Conservation (phyloP, 2,329 filamentous ascomycete genomes). For the Fusarium paranaense region DNA sequence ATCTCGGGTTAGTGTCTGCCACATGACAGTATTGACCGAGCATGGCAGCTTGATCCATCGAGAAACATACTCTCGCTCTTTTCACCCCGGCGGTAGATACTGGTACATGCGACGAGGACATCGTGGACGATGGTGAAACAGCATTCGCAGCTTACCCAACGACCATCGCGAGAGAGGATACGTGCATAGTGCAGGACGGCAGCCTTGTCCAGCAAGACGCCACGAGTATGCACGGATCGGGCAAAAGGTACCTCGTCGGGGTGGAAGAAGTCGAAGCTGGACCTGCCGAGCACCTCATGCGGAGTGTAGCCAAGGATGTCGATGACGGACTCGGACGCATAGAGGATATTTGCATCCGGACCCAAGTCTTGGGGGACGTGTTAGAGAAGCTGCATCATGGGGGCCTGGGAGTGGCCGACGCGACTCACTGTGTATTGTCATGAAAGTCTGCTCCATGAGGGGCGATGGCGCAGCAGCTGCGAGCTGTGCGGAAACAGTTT, state of each 20-base stretch:
- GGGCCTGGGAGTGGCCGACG: neutral
- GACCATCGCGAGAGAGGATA: slow-evolving; percentile 74
- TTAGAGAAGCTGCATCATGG: slow-evolving; percentile 5
- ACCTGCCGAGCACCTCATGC: slow-evolving; percentile 78
- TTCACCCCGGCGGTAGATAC: slow-evolving; percentile 76
- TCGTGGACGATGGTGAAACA: slow-evolving; percentile 92
- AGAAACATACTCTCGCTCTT: slow-evolving; percentile 78
- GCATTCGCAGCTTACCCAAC: slow-evolving; percentile 85
- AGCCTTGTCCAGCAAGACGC: slow-evolving; percentile 83
- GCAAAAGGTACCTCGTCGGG: slow-evolving; percentile 83
- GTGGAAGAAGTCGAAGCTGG: slow-evolving; percentile 89
- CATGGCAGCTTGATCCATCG: neutral
- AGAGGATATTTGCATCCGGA: slow-evolving; percentile 81
- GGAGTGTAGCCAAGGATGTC: slow-evolving; percentile 86
- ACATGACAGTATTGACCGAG: neutral
- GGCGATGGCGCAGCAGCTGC: slow-evolving; percentile 27
- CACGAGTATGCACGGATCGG: slow-evolving; percentile 76
- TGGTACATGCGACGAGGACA: slow-evolving; percentile 86
- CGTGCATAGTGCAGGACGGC: slow-evolving; percentile 85
- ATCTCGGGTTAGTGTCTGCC: slow-evolving; percentile 11
- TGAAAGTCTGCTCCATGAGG: slow-evolving; percentile 85
- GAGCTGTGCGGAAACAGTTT: slow-evolving; percentile 23
- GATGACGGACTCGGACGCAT: slow-evolving; percentile 84
- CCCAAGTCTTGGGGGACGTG: slow-evolving; percentile 66
- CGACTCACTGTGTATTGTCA: slow-evolving; percentile 85